phyloP scores from a whole-genome alignment of 768 basidiomycete genomes.

The Leccinum pellstonianum region DNA sequence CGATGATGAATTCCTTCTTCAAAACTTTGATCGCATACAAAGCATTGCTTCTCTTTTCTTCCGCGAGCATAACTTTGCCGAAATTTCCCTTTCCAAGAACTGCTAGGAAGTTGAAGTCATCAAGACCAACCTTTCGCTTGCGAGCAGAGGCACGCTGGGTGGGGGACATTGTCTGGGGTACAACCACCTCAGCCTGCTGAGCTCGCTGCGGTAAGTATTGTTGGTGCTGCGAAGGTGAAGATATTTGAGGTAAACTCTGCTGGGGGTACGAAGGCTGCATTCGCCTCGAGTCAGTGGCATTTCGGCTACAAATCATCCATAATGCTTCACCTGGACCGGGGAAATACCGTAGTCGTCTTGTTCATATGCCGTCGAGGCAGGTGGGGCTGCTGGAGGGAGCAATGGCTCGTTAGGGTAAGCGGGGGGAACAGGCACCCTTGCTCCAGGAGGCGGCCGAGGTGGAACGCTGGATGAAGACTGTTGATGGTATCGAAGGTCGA shows the following conservation, averaged over 20 bases:
- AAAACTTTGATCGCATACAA: constrained; percentile 99
- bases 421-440: constrained; percentile 36
- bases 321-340: constrained; percentile 24
- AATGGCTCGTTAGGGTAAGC: constrained; percentile 36
- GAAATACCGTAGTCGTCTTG: constrained; percentile 27
- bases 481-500: constrained; percentile 41
- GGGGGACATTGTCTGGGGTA: constrained; percentile 36
- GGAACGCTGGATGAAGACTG: constrained; percentile 34
- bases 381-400: constrained; percentile 22
- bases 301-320: background rate
- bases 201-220: constrained; percentile 27
- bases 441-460: constrained; percentile 39
- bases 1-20: constrained; percentile 99
- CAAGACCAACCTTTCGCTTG: constrained; percentile 89
- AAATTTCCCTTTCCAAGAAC: constrained; percentile 99
- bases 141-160: constrained; percentile 44
- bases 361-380: constrained; percentile 25
- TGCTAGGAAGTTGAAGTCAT: constrained; percentile 98
- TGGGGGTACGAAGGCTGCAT: constrained; percentile 27
- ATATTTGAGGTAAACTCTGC: constrained; percentile 18
- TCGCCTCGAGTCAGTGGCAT: constrained; percentile 6
- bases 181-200: constrained; percentile 30
- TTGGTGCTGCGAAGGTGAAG: constrained; percentile 23
- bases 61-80: constrained; percentile 99
- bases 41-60: constrained; percentile 89